Percentiles rank a stretch among this genome's conserved stretches.
These are phyloP conservation scores for Ceratobasidium sp. DNA, from an alignment of 1,284 basidiomycete species.

Conservation along the genomic window DNA sequence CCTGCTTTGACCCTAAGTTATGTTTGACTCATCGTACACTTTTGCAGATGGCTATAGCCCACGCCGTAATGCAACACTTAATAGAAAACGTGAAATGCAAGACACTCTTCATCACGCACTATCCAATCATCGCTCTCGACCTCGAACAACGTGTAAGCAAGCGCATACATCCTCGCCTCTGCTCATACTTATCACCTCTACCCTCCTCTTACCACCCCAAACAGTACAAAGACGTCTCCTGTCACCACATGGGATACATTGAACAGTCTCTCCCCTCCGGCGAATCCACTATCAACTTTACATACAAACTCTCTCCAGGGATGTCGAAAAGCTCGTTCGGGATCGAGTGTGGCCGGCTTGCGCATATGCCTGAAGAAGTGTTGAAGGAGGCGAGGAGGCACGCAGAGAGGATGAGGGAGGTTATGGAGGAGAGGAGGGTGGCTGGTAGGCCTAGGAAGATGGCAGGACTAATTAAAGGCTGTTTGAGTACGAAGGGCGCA, in stretches of 20 bases:
- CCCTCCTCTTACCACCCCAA: constrained; percentile 13
- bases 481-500: neutral
- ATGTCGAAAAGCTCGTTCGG: constrained; percentile 86
- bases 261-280: constrained; percentile 67
- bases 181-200: neutral
- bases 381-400: constrained; percentile 68
- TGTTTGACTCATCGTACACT: too few species aligned
- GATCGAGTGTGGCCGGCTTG: constrained; percentile 89
- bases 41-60: constrained; percentile 81
- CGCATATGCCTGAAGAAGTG: constrained; percentile 76
- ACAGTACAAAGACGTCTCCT: constrained; percentile 63
- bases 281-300: constrained; percentile 83
- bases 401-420: constrained; percentile 66
- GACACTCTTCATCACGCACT: constrained; percentile 95
- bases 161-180: constrained; percentile 59
- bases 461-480: constrained; percentile 19
- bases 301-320: constrained; percentile 79
- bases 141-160: constrained; percentile 66
- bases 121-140: constrained; percentile 66
- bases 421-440: constrained; percentile 56
- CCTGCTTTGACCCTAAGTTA: too few species aligned
- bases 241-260: constrained; percentile 88
- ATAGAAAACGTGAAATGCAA: constrained; percentile 72
- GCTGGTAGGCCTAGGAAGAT: constrained; percentile 29
- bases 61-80: constrained; percentile 80